phyloP scores from a whole-genome alignment of 768 basidiomycete species.

The Leccinum ochraceum region DNA sequence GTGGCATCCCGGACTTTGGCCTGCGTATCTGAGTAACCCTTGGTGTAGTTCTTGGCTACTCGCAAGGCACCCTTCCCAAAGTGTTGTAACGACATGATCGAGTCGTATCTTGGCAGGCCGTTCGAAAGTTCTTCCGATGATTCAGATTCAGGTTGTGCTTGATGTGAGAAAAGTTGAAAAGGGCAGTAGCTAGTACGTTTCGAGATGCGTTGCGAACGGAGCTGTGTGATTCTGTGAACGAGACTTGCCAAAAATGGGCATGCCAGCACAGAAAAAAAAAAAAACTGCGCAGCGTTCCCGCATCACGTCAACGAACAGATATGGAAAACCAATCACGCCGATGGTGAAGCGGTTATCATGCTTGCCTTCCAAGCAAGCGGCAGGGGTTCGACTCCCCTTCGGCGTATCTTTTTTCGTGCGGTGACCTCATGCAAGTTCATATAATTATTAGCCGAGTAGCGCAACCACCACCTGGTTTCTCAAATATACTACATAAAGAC shows the following conservation, averaged over 20 bases:
- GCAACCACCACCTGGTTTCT: neutral
- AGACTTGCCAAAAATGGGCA: neutral
- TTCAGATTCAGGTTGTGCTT: neutral
- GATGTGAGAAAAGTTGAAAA: neutral
- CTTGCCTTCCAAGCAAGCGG: conserved; percentile 85
- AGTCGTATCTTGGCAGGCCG: neutral
- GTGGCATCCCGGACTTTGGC: conserved; percentile 96
- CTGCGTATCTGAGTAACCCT: conserved; percentile 93
- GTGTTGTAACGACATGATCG: conserved; percentile 60
- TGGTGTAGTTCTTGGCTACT: conserved; percentile 94
- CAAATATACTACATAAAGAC: conserved; percentile 7
- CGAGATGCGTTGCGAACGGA: conserved; percentile 22
- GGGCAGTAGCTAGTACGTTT: conserved; percentile 17
- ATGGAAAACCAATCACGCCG: conserved; percentile 35
- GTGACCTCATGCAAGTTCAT: neutral
- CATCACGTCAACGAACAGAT: conserved; percentile 8
- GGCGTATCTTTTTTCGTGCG: conserved; percentile 32
- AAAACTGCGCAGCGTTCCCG: neutral
- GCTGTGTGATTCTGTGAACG: conserved; percentile 6
- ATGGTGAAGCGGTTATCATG: conserved; percentile 94
- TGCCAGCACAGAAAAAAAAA: neutral
- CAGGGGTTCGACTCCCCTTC: conserved; percentile 80
- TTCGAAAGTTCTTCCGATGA: neutral
- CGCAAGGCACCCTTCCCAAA: conserved; percentile 85
- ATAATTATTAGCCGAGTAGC: neutral